Conservation (phyloP, 23 red algal species). For the Gracilaria caudata region DNA sequence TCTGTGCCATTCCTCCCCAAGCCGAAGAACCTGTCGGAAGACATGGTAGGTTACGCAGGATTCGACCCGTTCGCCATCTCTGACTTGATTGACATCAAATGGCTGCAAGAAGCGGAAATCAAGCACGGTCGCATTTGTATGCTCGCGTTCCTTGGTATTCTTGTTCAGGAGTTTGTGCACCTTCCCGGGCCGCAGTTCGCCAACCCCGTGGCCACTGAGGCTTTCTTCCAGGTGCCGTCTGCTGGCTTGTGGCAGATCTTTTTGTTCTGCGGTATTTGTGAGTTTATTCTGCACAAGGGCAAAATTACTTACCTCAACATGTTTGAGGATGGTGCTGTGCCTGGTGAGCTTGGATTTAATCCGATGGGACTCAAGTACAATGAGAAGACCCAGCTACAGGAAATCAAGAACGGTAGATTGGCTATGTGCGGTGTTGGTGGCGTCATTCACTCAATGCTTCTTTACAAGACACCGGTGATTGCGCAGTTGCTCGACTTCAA, state of each 20-base stretch:
- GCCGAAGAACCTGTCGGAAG: conserved; percentile 51
- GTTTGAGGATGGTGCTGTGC: conserved; percentile 80
- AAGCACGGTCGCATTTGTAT: conserved; percentile 96
- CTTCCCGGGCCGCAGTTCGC: conserved; percentile 69
- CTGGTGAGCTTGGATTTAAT: conserved; percentile 92
- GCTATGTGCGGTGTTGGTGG: conserved; percentile 92
- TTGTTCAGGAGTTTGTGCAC: conserved; percentile 79
- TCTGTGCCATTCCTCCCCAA: conserved; percentile 63
- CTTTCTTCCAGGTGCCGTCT: conserved; percentile 77
- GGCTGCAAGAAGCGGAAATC: conserved; percentile 93
- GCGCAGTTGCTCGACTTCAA: conserved; percentile 84
- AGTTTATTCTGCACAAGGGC: conserved; percentile 82
- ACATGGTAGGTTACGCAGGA: conserved; percentile 50
- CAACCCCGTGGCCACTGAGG: conserved; percentile 80
- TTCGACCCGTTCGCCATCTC: conserved; percentile 97
- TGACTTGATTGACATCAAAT: conserved; percentile 80
- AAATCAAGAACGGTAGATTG: conserved; percentile 96
- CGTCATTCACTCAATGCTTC: conserved; percentile 80
- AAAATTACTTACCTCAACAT: conserved; percentile 80
- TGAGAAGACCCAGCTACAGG: conserved; percentile 64
- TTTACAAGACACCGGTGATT: conserved; percentile 81
- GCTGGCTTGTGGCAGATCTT: conserved; percentile 95
- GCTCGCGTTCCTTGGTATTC: conserved; percentile 89
- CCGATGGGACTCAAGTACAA: conserved; percentile 77
- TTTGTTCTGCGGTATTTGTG: conserved; percentile 78